A percentile compares a stretch with the other conserved stretches of the same genome.
Evolutionary conservation across 805 yeast species (phyloP).

Genomic region (Saturnispora zaruensis): DNA sequence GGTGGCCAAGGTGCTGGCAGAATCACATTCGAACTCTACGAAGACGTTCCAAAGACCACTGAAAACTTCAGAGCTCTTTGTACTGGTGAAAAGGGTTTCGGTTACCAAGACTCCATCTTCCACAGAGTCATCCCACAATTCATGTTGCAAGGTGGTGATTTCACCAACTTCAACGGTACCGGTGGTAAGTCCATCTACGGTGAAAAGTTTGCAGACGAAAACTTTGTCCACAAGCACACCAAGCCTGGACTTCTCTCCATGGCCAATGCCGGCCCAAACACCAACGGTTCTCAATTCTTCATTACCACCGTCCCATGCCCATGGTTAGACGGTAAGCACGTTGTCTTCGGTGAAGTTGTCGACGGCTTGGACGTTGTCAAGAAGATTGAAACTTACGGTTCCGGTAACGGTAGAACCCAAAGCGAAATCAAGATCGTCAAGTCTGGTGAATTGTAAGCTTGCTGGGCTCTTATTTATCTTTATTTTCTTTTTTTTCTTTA

Average conservation of each 20-base stretch:
- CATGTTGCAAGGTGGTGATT: conserved; percentile 95
- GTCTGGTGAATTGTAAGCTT: conserved; percentile 45
- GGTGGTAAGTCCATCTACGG: conserved; percentile 91
- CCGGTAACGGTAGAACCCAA: conserved; percentile 42
- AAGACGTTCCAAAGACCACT: conserved; percentile 79
- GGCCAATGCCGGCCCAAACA: conserved; percentile 93
- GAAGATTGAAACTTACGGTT: conserved; percentile 68
- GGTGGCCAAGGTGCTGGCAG: conserved; percentile 36
- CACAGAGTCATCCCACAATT: conserved; percentile 96
- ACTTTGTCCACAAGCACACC: conserved; percentile 65
- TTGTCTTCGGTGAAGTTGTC: conserved; percentile 67
- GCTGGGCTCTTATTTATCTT: background rate
- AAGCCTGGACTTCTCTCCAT: conserved; percentile 77
- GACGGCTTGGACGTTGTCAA: conserved; percentile 66
- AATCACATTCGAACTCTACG: conserved; percentile 80
- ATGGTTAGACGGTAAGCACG: conserved; percentile 75
- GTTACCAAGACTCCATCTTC: conserved; percentile 80
- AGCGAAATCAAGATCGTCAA: conserved; percentile 47
- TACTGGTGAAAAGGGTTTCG: conserved; percentile 92
- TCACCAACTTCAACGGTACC: conserved; percentile 78
- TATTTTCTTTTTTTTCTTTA: background rate
- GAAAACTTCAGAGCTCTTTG: conserved; percentile 75
- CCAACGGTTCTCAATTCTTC: conserved; percentile 88
- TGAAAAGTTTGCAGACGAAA: conserved; percentile 48
- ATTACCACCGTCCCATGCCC: conserved; percentile 73